These are phyloP conservation scores for Prunus mongolica DNA, from an alignment of 306 rosid species.

Conservation along the genomic window DNA sequence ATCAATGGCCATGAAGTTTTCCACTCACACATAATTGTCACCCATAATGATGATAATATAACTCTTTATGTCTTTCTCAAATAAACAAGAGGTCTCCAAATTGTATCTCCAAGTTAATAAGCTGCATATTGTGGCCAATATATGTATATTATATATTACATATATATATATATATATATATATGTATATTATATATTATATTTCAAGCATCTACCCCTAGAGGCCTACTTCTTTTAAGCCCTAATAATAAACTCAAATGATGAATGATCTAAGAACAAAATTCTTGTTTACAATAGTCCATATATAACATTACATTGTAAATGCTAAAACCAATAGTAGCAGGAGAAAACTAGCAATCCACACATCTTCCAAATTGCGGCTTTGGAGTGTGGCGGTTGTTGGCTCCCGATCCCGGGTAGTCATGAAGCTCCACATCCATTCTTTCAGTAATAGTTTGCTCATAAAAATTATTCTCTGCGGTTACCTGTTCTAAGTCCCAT, in stretches of 20 bases:
- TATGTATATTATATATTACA: too few species aligned
- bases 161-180: too few species aligned
- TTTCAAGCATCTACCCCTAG: not conserved
- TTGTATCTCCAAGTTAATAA: not conserved
- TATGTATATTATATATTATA: too few species aligned
- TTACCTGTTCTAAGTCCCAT: slow-evolving; percentile 30
- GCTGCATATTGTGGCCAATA: too few species aligned
- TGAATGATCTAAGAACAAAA: slow-evolving; percentile 25
- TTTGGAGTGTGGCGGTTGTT: slow-evolving; percentile 89
- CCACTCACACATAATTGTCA: not conserved
- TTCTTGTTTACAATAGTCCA: slow-evolving; percentile 15
- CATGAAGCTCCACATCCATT: slow-evolving; percentile 69
- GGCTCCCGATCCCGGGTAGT: slow-evolving; percentile 75
- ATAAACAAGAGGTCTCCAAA: not conserved
- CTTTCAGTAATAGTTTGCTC: slow-evolving; percentile 35
- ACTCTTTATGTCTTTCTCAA: not conserved
- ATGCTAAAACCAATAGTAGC: not conserved
- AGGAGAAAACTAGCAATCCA: slow-evolving; percentile 25
- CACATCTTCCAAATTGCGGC: slow-evolving; percentile 41
- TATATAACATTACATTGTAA: not conserved
- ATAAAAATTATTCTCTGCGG: slow-evolving; percentile 22
- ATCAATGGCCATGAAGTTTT: not conserved
- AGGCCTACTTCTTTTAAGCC: slow-evolving; percentile 6
- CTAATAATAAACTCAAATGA: not conserved
- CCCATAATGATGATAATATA: too few species aligned